phyloP scores from a whole-genome alignment of 306 rosid genomes.

The Crataegus laevigata region DNA sequence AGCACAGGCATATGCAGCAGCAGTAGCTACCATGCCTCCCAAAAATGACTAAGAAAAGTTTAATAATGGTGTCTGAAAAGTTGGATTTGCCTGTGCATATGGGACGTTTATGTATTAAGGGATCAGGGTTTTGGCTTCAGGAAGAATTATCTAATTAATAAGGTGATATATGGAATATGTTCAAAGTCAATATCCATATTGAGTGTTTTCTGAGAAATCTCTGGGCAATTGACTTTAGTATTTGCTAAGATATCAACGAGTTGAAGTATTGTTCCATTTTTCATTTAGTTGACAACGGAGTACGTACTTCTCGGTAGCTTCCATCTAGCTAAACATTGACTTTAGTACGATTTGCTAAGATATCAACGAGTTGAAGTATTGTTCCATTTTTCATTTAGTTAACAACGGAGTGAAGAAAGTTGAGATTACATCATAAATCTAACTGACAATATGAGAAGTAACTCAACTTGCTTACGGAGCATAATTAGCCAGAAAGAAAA shows the following conservation, averaged over 20 bases:
- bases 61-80: not conserved
- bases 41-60: not conserved
- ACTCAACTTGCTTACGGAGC: fast-evolving
- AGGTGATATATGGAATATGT: too few relatives aligned
- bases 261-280: too few relatives aligned
- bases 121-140: not conserved
- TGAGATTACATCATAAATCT: fast-evolving
- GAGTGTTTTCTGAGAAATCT: not conserved
- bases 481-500: too few relatives aligned
- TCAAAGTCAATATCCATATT: not conserved
- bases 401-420: too few relatives aligned
- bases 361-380: not conserved
- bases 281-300: too few relatives aligned
- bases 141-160: too few relatives aligned
- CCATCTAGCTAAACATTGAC: not conserved
- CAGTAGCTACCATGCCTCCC: not conserved
- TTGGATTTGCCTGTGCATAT: not conserved
- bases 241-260: too few relatives aligned
- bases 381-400: not conserved
- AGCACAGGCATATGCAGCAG: not conserved
- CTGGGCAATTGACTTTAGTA: too few relatives aligned
- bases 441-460: too few relatives aligned
- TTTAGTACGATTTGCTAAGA: not conserved
- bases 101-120: not conserved
- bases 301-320: not conserved